Conservation (phyloP, 1,284 basidiomycete species). For the Mycosarcoma maydis region DNA sequence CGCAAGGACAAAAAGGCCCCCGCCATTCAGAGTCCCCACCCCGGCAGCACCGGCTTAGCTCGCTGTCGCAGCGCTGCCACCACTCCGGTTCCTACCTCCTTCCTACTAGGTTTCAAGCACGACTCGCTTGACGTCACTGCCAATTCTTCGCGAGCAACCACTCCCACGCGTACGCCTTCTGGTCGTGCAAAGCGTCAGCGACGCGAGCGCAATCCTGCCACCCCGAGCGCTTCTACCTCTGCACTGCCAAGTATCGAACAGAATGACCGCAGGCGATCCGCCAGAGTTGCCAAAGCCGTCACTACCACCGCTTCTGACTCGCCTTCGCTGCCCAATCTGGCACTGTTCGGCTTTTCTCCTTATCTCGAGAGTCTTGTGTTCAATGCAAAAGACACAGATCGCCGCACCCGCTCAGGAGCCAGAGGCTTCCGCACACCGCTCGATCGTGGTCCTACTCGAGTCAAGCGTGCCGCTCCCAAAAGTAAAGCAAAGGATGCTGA, state of each 20-base stretch:
- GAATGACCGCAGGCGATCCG: slow-evolving; percentile 35
- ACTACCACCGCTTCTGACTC: slow-evolving; percentile 21
- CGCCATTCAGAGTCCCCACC: slow-evolving; percentile 35
- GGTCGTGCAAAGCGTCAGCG: slow-evolving; percentile 29
- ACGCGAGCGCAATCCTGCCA: slow-evolving; percentile 26
- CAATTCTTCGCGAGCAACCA: slow-evolving; percentile 30
- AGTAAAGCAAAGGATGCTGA: slow-evolving; percentile 27
- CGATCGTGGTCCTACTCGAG: slow-evolving; percentile 21
- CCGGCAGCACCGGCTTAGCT: slow-evolving; percentile 6
- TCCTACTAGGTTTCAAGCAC: slow-evolving; percentile 13
- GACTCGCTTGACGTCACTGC: slow-evolving; percentile 28
- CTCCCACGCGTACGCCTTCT: slow-evolving; percentile 24
- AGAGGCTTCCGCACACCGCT: slow-evolving; percentile 20
- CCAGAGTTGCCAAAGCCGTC: slow-evolving; percentile 39
- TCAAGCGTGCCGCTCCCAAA: slow-evolving; percentile 23
- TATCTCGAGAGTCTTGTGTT: slow-evolving; percentile 46
- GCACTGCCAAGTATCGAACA: slow-evolving; percentile 34
- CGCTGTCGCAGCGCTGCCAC: slow-evolving; percentile 36
- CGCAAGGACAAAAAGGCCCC: slow-evolving; percentile 30
- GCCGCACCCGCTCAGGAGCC: slow-evolving; percentile 30
- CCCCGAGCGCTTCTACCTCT: slow-evolving; percentile 1
- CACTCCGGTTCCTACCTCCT: slow-evolving; percentile 28
- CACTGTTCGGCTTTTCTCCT: slow-evolving; percentile 39
- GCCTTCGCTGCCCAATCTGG: slow-evolving; percentile 30
- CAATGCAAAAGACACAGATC: slow-evolving; percentile 37